These are phyloP conservation scores for Puccinia horiana DNA, from an alignment of 1,284 basidiomycete species.

Conservation along the genomic window DNA sequence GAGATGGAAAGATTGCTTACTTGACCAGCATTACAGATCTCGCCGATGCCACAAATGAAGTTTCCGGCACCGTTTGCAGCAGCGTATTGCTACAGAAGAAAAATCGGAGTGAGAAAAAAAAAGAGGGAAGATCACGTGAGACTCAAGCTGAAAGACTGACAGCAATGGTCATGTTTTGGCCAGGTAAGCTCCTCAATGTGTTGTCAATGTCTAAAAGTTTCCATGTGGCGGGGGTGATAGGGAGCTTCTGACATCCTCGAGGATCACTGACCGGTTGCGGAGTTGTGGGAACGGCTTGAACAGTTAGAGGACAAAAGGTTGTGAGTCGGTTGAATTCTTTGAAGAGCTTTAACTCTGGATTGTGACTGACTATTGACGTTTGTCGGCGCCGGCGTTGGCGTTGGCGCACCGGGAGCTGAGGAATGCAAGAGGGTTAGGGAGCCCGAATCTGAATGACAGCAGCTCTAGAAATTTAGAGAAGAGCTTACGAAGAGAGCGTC, in stretches of 20 bases:
- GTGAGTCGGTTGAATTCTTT: neutral
- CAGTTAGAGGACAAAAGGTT: neutral
- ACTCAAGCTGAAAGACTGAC: slow-evolving; percentile 8
- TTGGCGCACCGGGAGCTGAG: neutral
- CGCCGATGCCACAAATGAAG: slow-evolving; percentile 41
- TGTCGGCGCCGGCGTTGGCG: neutral
- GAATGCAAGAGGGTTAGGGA: neutral
- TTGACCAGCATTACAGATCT: slow-evolving; percentile 37
- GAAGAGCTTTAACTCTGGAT: neutral
- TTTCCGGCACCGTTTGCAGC: slow-evolving; percentile 24
- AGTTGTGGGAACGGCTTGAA: neutral
- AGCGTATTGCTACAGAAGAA: slow-evolving; percentile 42
- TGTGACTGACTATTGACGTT: neutral
- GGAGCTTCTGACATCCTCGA: slow-evolving; percentile 32
- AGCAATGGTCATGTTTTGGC: slow-evolving; percentile 28
- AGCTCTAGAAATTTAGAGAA: neutral
- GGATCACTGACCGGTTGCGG: neutral
- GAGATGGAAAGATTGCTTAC: neutral
- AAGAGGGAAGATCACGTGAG: no score
- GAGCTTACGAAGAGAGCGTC: slow-evolving; percentile 19
- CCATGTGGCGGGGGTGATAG: slow-evolving; percentile 38
- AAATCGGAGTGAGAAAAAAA: neutral
- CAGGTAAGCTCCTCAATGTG: slow-evolving; percentile 9
- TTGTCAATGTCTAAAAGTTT: slow-evolving; percentile 34
- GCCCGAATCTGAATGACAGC: neutral